Base-by-base conservation (phyloP, 2,329 filamentous ascomycete genomes). In the Hypoxylon sp. region DNA sequence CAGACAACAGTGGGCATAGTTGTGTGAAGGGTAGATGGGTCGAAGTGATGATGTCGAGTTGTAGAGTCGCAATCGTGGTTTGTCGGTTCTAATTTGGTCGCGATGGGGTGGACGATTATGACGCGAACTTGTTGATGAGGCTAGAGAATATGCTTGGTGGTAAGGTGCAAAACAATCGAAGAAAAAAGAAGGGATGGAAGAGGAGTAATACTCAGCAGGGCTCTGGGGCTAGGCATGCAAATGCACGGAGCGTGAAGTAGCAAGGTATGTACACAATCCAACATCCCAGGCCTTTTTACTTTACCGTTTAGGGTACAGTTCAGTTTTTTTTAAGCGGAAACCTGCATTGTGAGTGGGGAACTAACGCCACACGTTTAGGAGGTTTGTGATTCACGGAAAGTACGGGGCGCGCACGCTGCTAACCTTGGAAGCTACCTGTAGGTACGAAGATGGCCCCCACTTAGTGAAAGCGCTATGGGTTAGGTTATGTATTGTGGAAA, bases 201-300 rank as follows among this genome's bases (percentile, higher is more conserved):
- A 73, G 72, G 71, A 72, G 70, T 69, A 75, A 69, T 74, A 73
- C 67, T 69, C 60, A 70, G 67, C 62, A 70, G 68, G 68, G 68
- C 62, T 63, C 46, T 61, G 65, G 67, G 65, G 65, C 68, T 70
- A 70, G 65, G 68, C 68, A 65, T 30, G 28, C 45, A 60, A 70
- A 65, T 41, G 36, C 36, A 41, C 36, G 36, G 36, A 41, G n/a
- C n/a, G 36, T 36, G 34, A 36, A 36, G 34, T 30, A 30, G 28
- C 28, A 30, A 30, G 28, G 28, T 30, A 30, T 30, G 60, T 69
- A 61, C 60, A 62, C 17, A 66, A 63, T 60, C 66, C 66, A 68
- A 30, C 28, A 30, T 30, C 28, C 28, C 28, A 30, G 28, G 28
- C 28, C 28, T 50, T 58, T 46, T 53, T 63, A 56, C 63, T 46